Evolutionary conservation across 1,139 yeast species (phyloP).

Genomic region (Hemisphaericaspora lyxosophila): DNA sequence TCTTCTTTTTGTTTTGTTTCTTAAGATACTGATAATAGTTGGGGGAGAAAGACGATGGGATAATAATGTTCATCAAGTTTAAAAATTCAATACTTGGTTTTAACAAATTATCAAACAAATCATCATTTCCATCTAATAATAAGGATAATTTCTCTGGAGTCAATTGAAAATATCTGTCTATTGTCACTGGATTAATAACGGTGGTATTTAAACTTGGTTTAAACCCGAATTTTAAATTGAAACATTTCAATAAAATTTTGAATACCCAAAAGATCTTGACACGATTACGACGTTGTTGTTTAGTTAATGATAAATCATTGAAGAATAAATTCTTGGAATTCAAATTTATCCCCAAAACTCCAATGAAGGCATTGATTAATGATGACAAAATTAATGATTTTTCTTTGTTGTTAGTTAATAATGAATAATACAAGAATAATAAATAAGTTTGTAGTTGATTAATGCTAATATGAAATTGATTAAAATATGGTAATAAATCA

Average conservation of each 20-base stretch:
- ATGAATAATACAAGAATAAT: constrained; percentile 43
- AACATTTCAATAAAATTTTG: constrained; percentile 51
- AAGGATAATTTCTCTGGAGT: constrained; percentile 48
- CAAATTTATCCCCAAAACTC: constrained; percentile 47
- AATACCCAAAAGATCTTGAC: constrained; percentile 64
- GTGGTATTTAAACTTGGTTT: constrained; percentile 50
- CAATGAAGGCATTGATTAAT: constrained; percentile 46
- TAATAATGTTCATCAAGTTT: constrained; percentile 45
- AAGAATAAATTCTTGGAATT: constrained; percentile 47
- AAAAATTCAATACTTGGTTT: constrained; percentile 49
- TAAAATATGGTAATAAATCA: constrained; percentile 48
- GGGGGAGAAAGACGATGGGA: constrained; percentile 52
- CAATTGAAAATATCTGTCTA: constrained; percentile 47
- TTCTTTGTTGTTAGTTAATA: constrained; percentile 48
- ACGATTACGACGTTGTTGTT: constrained; percentile 46
- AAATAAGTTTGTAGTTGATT: constrained; percentile 44
- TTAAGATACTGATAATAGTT: constrained; percentile 49
- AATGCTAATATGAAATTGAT: constrained; percentile 44
- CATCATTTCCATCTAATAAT: constrained; percentile 33
- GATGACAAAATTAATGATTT: constrained; percentile 45
- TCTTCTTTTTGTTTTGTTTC: constrained; percentile 21
- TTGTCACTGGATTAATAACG: constrained; percentile 50
- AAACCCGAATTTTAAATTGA: constrained; percentile 51
- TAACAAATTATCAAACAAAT: constrained; percentile 37
- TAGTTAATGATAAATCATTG: constrained; percentile 41